Percentiles rank a stretch among this genome's conserved stretches.
phyloP scores from a whole-genome alignment of 163 green algal species.

The Chlorella variabilis region DNA sequence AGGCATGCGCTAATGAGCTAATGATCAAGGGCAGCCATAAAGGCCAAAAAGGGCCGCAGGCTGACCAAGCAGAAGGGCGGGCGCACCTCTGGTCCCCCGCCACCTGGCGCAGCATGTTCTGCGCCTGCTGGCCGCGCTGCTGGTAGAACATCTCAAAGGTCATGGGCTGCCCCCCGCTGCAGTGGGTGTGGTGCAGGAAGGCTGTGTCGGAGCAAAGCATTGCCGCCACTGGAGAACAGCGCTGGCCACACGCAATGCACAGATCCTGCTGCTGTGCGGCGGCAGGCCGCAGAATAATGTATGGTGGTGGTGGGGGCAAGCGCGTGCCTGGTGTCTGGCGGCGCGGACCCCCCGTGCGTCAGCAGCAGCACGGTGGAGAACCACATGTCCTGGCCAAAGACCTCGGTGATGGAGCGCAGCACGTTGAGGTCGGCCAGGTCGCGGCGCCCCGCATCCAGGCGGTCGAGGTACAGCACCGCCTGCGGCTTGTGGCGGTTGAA shows the following conservation, averaged over 20 bases:
- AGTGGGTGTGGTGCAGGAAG: too few species aligned
- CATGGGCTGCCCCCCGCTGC: constrained; percentile 53
- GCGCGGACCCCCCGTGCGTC: constrained; percentile 77
- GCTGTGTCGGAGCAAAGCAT: too few species aligned
- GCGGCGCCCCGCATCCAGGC: constrained; percentile 65
- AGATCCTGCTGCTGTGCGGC: too few species aligned
- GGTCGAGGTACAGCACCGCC: constrained; percentile 86
- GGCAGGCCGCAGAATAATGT: too few species aligned
- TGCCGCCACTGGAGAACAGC: too few species aligned
- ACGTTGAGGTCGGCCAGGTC: constrained; percentile 58
- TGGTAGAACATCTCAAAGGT: constrained; percentile 79
- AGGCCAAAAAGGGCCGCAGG: constrained; percentile 26
- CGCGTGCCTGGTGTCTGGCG: constrained; percentile 50
- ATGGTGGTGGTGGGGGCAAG: background rate
- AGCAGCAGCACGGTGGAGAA: constrained; percentile 93
- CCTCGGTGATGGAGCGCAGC: constrained; percentile 61
- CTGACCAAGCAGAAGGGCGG: constrained; percentile 6
- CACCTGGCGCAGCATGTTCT: constrained; percentile 75
- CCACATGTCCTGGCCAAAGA: constrained; percentile 85
- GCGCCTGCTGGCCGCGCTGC: constrained; percentile 82
- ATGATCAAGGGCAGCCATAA: too few species aligned
- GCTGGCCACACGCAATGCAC: too few species aligned
- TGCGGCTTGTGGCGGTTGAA: constrained; percentile 73
- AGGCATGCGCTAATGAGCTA: too few species aligned
- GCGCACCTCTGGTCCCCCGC: constrained; percentile 45